Base-by-base conservation (phyloP, 2,329 filamentous ascomycete species). In the Claviceps monticola region DNA sequence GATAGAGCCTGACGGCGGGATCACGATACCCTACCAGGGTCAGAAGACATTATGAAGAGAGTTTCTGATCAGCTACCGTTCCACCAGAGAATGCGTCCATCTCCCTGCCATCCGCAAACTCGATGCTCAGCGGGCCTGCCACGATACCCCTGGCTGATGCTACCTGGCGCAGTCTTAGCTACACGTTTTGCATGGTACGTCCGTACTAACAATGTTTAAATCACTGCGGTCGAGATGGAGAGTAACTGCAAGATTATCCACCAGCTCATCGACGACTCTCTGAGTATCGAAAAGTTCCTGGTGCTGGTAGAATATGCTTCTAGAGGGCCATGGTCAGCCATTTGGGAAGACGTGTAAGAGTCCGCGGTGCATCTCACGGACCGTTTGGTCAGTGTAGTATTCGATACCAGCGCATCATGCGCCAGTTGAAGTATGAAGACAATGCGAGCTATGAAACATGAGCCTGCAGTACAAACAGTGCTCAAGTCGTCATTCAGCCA, bases 281-380 rank as follows among this genome's bases (percentile, higher is more conserved):
- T 93, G 88, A 48, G 73, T 81, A 19, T 74, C 73, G 60, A 93
- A 94, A 0, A 94, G 69, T 9, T 80, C 75, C 4, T 83, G 79
- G 57, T 89, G 76, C 58, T 86, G 80, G 62, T 94, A 94, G 64
- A 83, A 94, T 4, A 94, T 81, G 60, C 87, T 86, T 55, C 87
- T 91, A 2, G 19, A 13, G 34, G 34, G 5, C 37, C 29, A 4
- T 4, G 13, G 26, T 36, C 26, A 48, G 39, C n/a, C 2, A 6
- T 47, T 19, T 26, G 17, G 48, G 41, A 9, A 54, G 17, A 29
- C 4, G 34, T 13, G 14, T 37, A 16, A 11, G 29, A 14, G 5
- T 9, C 26, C 16, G 13, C 8, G 2, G 29, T 21, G 14, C 16
- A 23, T 7, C 13, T 29, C 47, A 58, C 65, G 44, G 49, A 83